Evolutionary conservation across 768 basidiomycete species (phyloP), one percentile per base, ranked within the genome.

Genomic region (Infundibulicybe gibba): DNA sequence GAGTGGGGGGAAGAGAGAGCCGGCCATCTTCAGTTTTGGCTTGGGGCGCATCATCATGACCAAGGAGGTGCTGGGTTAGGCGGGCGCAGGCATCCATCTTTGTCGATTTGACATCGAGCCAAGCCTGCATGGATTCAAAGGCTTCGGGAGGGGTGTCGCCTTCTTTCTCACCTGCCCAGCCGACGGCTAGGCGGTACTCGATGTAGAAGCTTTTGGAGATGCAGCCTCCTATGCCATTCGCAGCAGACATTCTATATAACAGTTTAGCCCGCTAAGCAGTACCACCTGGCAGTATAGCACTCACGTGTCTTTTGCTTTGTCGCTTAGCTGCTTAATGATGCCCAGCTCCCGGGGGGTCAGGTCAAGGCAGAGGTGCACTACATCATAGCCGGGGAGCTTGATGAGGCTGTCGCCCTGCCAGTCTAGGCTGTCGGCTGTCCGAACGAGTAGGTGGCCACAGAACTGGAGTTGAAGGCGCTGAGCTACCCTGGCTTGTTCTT

Each of bases 31-130:
- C 38, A 15, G 52, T 45, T 8, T 25, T 10, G 3, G 50, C 43
- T 6, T 44, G 32, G 0, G 21, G 21, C 3, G 40, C 54, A 15
- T 55, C 33, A 21, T 55, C 47, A 5, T 34, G 16, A 8, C 15
- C 35, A 14, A 48, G 47, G 21, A 33, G 37, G 37, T 48, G 47
- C 6, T 19, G 20, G 33, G 30, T 41, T 1, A 55, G n/a, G 3
- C 15, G 32, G 4, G 46, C 49, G 4, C 39, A 41, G 1, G 33
- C 15, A 13, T 55, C 51, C 35, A 55, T 46, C 30, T 55, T 55
- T 2, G 51, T 55, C 1, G 33, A 40, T 16, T 48, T 52, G 13
- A 41, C 43, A 1, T 15, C 12, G 12, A 20, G 16, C 52, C 52
- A 53, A 3, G 47, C 49, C 12, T 40, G 43, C 11, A 43, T 32